Evolutionary conservation across 768 basidiomycete species (phyloP).

Genomic region (Boletus vermiculosoides): DNA sequence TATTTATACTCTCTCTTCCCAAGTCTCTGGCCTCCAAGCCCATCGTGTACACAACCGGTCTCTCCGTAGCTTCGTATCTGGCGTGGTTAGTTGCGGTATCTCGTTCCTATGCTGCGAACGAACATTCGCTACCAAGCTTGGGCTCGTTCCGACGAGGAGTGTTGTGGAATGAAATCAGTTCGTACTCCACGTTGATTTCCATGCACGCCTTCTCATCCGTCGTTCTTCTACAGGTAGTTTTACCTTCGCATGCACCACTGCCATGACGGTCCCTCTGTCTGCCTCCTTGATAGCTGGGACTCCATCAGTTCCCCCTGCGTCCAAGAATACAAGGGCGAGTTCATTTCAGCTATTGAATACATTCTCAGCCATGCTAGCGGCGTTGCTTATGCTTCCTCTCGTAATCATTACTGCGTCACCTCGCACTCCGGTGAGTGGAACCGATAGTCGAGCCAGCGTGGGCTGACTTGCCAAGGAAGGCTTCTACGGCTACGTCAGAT

Average conservation of each 20-base stretch:
- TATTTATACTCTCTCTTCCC: constrained; percentile 53
- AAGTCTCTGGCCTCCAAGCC: constrained; percentile 54
- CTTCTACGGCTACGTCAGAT: constrained; percentile 3
- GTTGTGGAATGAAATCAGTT: constrained; percentile 67
- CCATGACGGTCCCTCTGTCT: constrained; percentile 65
- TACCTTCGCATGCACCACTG: constrained; percentile 67
- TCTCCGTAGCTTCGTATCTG: constrained; percentile 61
- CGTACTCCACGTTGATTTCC: constrained; percentile 25
- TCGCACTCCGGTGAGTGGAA: constrained; percentile 38
- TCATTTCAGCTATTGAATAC: constrained; percentile 61
- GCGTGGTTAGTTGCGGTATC: constrained; percentile 55
- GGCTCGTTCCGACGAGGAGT: constrained; percentile 43
- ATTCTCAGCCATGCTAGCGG: constrained; percentile 47
- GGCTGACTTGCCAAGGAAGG: constrained; percentile 14
- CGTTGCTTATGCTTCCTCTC: constrained; percentile 54
- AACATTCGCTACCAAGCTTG: constrained; percentile 34
- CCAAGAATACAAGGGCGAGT: constrained; percentile 46
- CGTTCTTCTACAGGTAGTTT: constrained; percentile 40
- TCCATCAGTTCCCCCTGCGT: constrained; percentile 4
- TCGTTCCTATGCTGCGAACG: constrained; percentile 52
- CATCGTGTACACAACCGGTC: constrained; percentile 53
- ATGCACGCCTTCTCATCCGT: constrained; percentile 2
- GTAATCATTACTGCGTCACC: constrained; percentile 51
- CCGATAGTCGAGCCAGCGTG: constrained; percentile 24
- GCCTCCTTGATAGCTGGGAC: constrained; percentile 49